These are phyloP conservation scores for Ophiostoma sp. DNA, from an alignment of 2,329 filamentous ascomycete species.

Conservation along the genomic window DNA sequence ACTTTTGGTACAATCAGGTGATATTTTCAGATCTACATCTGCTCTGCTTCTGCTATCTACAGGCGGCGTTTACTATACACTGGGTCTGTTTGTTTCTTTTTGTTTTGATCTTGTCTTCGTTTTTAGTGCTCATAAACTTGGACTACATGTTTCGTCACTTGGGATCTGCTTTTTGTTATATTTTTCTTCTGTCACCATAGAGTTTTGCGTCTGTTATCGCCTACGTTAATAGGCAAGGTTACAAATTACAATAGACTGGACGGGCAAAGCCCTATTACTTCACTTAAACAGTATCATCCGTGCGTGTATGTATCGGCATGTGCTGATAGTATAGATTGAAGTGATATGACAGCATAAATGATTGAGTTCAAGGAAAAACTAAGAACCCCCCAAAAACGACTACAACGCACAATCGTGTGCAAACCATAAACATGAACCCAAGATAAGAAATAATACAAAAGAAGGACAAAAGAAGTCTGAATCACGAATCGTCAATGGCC, in stretches of 20 bases:
- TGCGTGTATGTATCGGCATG: not conserved
- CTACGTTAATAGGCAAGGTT: not conserved
- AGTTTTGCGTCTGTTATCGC: not conserved
- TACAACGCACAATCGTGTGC: no score
- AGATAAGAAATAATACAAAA: not conserved
- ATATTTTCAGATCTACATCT: not conserved
- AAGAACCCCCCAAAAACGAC: no score
- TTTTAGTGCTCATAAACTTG: not conserved
- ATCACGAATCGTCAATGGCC: slow-evolving; percentile 10
- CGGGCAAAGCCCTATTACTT: not conserved
- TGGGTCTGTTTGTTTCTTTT: not conserved
- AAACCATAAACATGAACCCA: not conserved
- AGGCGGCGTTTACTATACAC: slow-evolving; percentile 6
- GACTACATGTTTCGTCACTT: not conserved
- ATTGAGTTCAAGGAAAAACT: no score
- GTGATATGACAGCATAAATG: no score
- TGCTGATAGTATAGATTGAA: no score
- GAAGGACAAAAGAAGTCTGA: not conserved
- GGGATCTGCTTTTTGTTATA: not conserved
- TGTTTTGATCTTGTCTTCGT: not conserved
- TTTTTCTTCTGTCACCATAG: not conserved
- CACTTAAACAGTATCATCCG: not conserved
- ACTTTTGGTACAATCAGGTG: not conserved
- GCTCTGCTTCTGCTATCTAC: not conserved
- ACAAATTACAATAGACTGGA: not conserved